Percentiles rank a stretch among this genome's conserved stretches.
Evolutionary conservation across 495 filamentous ascomycete species (phyloP).

Genomic region (Talaromyces nanjingensis): DNA sequence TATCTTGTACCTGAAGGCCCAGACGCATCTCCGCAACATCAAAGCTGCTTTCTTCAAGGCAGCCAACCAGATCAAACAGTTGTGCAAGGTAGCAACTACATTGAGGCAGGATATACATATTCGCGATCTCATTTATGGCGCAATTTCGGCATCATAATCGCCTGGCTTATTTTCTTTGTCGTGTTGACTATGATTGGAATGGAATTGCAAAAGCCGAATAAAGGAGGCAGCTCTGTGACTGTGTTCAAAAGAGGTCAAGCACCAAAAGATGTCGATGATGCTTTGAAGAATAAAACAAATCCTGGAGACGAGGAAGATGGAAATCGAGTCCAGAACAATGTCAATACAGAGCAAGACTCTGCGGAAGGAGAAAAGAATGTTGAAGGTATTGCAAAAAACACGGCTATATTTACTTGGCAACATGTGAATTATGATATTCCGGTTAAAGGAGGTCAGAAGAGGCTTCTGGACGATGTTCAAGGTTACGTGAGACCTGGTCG

Average conservation of each 20-base stretch:
- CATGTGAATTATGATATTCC: constrained; percentile 71
- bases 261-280: constrained; percentile 44
- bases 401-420: constrained; percentile 70
- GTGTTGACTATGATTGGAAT: constrained; percentile 53
- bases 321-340: constrained; percentile 18
- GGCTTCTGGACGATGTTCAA: constrained; percentile 55
- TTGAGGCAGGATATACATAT: constrained; percentile 47
- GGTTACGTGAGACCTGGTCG: constrained; percentile 67
- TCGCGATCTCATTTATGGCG: constrained; percentile 52
- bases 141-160: constrained; percentile 55
- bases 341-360: constrained; percentile 20
- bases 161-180: constrained; percentile 49
- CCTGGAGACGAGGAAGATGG: constrained; percentile 43
- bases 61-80: constrained; percentile 39
- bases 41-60: constrained; percentile 56
- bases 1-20: constrained; percentile 57
- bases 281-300: constrained; percentile 24
- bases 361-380: constrained; percentile 21
- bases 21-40: constrained; percentile 45
- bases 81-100: constrained; percentile 49
- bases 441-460: constrained; percentile 48
- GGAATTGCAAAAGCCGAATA: constrained; percentile 64
- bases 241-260: constrained; percentile 59
- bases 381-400: constrained; percentile 47
- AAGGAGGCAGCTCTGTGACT: constrained; percentile 62